These are phyloP conservation scores for Sporothrix protearum DNA, from an alignment of 2,329 filamentous ascomycete genomes.

Conservation along the genomic window DNA sequence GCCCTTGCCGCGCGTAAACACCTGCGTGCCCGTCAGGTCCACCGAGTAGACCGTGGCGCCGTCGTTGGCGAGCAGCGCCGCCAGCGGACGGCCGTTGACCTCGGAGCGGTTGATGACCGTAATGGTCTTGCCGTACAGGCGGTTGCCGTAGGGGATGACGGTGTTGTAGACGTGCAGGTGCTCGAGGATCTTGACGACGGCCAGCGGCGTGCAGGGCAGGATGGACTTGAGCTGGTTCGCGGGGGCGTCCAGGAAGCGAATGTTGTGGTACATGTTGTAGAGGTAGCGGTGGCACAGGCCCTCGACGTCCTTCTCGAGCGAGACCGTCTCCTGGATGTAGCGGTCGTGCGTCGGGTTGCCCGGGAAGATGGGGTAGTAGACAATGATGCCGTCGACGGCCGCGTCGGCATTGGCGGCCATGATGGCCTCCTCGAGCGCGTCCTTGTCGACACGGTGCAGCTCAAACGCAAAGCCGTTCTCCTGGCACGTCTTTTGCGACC, in stretches of 20 bases:
- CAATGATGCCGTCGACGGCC: constrained; percentile 81
- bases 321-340: constrained; percentile 92
- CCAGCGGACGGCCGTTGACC: constrained; percentile 89
- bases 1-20: constrained; percentile 86
- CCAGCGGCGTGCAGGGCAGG: constrained; percentile 90
- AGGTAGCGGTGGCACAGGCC: constrained; percentile 90
- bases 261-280: constrained; percentile 99
- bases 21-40: constrained; percentile 84
- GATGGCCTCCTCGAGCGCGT: constrained; percentile 85
- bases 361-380: constrained; percentile 96
- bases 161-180: constrained; percentile 95
- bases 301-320: constrained; percentile 89
- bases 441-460: constrained; percentile 77
- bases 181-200: constrained; percentile 95
- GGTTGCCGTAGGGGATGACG: constrained; percentile 86
- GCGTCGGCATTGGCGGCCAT: constrained; percentile 77
- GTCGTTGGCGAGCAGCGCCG: constrained; percentile 91
- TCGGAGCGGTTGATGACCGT: constrained; percentile 96
- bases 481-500: constrained; percentile 92
- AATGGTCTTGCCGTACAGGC: constrained; percentile 88
- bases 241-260: constrained; percentile 83
- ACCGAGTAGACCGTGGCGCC: constrained; percentile 94
- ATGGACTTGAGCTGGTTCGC: constrained; percentile 81
- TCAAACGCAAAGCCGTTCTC: constrained; percentile 94
- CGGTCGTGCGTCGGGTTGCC: constrained; percentile 79